Percentiles rank a stretch among this genome's conserved stretches.
These are phyloP conservation scores for Sporobolomyces roseus DNA, from an alignment of 768 basidiomycete species.

Conservation along the genomic window DNA sequence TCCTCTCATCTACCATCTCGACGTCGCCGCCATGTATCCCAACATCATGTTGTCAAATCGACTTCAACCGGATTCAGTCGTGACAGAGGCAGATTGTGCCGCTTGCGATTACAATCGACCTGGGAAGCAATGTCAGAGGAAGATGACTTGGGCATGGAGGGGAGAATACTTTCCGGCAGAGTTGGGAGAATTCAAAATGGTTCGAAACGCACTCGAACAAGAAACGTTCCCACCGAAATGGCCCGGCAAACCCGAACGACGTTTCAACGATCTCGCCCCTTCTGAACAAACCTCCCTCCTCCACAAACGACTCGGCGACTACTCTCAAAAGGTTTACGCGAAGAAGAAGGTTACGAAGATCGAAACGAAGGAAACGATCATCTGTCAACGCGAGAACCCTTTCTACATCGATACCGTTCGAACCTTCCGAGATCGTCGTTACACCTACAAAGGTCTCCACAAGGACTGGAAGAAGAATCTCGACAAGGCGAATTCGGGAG, in stretches of 20 bases:
- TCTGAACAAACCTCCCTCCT: slow-evolving; percentile 85
- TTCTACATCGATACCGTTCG: slow-evolving; percentile 99
- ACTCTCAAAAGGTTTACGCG: slow-evolving; percentile 96
- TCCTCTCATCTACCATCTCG: slow-evolving; percentile 95
- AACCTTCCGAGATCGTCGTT: slow-evolving; percentile 91
- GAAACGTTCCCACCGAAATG: slow-evolving; percentile 81
- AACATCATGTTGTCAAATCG: slow-evolving; percentile 99
- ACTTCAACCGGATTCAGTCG: slow-evolving; percentile 94
- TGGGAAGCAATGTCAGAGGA: slow-evolving; percentile 87
- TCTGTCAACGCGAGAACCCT: slow-evolving; percentile 95
- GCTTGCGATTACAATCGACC: slow-evolving; percentile 98
- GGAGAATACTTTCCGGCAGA: slow-evolving; percentile 98
- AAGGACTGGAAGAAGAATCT: slow-evolving; percentile 99
- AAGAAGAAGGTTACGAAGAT: slow-evolving; percentile 97
- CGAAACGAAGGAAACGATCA: slow-evolving; percentile 86
- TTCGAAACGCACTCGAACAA: slow-evolving; percentile 90
- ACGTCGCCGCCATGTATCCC: slow-evolving; percentile 99
- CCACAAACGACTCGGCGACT: slow-evolving; percentile 96
- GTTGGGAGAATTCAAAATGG: slow-evolving; percentile 98
- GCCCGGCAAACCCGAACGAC: slow-evolving; percentile 67
- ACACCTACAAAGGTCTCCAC: slow-evolving; percentile 96
- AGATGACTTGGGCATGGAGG: slow-evolving; percentile 96
- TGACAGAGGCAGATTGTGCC: slow-evolving; percentile 92
- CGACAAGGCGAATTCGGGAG: slow-evolving; percentile 65
- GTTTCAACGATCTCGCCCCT: slow-evolving; percentile 74